Evolutionary conservation across 2,329 filamentous ascomycete genomes (phyloP), one percentile per base, ranked within the genome.

Genomic region (Fusarium sp.): DNA sequence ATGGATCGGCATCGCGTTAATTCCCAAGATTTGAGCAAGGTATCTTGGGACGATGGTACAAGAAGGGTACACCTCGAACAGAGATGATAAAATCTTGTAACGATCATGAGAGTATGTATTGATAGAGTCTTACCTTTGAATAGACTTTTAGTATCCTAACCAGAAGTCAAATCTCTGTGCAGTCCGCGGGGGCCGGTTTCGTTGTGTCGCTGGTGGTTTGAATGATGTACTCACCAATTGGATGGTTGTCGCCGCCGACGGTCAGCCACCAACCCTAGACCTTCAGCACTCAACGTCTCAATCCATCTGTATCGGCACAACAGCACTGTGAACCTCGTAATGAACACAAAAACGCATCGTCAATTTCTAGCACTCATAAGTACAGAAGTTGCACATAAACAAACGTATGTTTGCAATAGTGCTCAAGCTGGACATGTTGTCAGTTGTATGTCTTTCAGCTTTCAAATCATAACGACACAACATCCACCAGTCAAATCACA

Each of bases 221-320:
- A n/a, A 31, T 33, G 31, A 64, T 12, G 35, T 1, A 42, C 41
- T 66, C 18, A 49, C 63, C 24, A 15, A 58, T 13, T 33, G 33
- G 33, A 33, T 5, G 18, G 20, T 5, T 18, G 9, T 6, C 8
- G 11, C 24, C 24, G 14, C 15, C 4, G 10, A 55, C 11, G 4
- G 24, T 28, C 13, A 58, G 20, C 26, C 54, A 42, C 55, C 64
- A 63, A 69, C 66, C 66, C 65, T 69, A 63, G 33, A 69, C 48
- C 47, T 48, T 8, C 3, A 11, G 7, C 14, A 10, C 22, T 52
- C 17, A 41, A 28, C 17, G 3, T 22, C 7, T 14, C 36, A 7
- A 2, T 13, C 35, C n/a, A 17, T 15, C 4, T 18, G 9, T 33
- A 8, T 22, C 52, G 22, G 41, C 26, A 18, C n/a, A n/a, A 14